A percentile compares a stretch with the other conserved stretches of the same genome.
These are phyloP conservation scores for Glonium stellatum DNA, from an alignment of 495 filamentous ascomycete species.

Conservation along the genomic window DNA sequence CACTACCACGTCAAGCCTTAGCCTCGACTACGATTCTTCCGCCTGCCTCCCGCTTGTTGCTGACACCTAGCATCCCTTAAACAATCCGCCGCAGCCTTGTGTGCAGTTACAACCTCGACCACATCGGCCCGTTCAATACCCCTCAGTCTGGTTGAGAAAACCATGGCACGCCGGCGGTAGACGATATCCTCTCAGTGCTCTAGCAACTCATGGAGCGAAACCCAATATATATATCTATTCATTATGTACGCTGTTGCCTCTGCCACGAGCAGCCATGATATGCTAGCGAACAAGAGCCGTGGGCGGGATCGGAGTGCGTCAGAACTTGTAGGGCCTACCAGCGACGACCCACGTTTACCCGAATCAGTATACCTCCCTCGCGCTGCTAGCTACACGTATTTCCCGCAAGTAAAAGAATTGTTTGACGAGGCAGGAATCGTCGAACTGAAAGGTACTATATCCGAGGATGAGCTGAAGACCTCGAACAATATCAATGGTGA, in stretches of 20 bases:
- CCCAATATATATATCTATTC: background rate
- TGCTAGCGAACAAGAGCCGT: conserved; percentile 7
- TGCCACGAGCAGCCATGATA: conserved; percentile 12
- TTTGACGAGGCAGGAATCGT: conserved; percentile 21
- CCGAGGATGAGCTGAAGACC: conserved; percentile 24
- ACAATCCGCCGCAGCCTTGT: background rate
- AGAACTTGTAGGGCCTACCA: conserved; percentile 12
- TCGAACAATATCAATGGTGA: conserved; percentile 2
- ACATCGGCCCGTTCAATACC: background rate
- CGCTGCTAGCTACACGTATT: conserved; percentile 31
- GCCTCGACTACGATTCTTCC: background rate
- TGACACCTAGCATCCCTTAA: background rate
- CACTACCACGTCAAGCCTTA: background rate
- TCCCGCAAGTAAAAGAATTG: conserved; percentile 25
- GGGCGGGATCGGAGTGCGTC: conserved; percentile 17
- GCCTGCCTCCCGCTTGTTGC: background rate
- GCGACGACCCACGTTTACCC: conserved; percentile 2
- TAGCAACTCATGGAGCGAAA: background rate
- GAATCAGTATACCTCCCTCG: conserved; percentile 17
- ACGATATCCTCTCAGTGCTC: background rate
- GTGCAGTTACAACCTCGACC: background rate
- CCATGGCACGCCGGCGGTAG: background rate
- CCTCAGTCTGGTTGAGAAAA: background rate
- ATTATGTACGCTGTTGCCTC: conserved; percentile 20
- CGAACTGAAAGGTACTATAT: conserved; percentile 24